Evolutionary conservation across 2,329 filamentous ascomycete species (phyloP).

Genomic region (Claviceps maximensis): DNA sequence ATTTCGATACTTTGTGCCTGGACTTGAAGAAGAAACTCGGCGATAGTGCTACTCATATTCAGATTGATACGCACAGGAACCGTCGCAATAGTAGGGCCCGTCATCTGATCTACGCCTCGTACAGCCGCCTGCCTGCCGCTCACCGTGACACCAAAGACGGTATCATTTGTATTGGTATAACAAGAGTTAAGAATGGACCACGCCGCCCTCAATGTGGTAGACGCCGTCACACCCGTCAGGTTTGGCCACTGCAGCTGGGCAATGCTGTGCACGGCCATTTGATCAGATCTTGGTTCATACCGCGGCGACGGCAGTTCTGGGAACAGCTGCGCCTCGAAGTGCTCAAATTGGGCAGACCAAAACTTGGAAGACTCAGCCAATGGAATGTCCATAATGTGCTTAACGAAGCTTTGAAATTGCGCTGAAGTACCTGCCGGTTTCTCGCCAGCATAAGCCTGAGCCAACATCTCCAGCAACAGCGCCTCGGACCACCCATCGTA

Average conservation of each 20-base stretch:
- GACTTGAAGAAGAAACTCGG: conserved; percentile 8
- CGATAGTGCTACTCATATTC: conserved; percentile 6
- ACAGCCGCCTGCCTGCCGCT: conserved; percentile 15
- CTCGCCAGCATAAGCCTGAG: conserved; percentile 8
- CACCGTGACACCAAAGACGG: conserved; percentile 15
- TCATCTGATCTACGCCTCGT: conserved; percentile 13
- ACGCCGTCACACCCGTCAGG: conserved; percentile 11
- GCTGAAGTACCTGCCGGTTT: background rate
- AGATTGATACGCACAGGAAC: conserved; percentile 10
- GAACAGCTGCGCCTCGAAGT: conserved; percentile 6
- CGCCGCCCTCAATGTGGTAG: conserved; percentile 15
- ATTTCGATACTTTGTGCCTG: conserved; percentile 14
- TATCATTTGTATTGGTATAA: conserved; percentile 22
- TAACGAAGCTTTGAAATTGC: conserved; percentile 27
- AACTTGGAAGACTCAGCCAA: conserved; percentile 17
- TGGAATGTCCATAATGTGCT: conserved; percentile 24
- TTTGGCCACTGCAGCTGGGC: conserved; percentile 6
- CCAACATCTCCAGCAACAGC: conserved; percentile 13
- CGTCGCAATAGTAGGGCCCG: conserved; percentile 16
- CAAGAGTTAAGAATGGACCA: conserved; percentile 22
- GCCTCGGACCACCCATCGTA: conserved; percentile 42
- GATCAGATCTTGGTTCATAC: conserved; percentile 3
- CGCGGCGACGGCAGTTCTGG: conserved; percentile 4
- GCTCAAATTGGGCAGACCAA: conserved; percentile 27
- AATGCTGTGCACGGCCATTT: background rate